Percentiles rank a stretch among this genome's conserved stretches.
Evolutionary conservation across 192 early-diverging fungal species (phyloP).

Genomic region (Chytriomyces hyalinus): DNA sequence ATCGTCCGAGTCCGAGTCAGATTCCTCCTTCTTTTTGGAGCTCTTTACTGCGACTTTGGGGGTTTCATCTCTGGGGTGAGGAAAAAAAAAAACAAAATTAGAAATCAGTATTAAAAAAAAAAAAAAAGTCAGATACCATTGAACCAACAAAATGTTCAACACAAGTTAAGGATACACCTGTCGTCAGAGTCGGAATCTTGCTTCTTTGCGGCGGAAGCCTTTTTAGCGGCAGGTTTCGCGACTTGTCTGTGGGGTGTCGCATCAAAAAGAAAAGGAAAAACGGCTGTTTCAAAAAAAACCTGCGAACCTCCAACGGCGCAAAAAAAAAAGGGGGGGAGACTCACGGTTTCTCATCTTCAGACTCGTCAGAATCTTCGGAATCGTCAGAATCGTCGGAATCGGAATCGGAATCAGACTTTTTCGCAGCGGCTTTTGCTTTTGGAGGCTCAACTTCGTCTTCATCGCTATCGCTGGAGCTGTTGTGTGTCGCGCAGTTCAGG

Average conservation of each 20-base stretch:
- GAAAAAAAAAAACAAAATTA: not conserved
- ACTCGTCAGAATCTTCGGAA: constrained; percentile 31
- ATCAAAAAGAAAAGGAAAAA: no score
- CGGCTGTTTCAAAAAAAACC: no score
- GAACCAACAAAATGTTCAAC: no score
- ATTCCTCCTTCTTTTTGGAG: constrained; percentile 24
- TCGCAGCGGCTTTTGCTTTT: not conserved
- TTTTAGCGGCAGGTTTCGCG: not conserved
- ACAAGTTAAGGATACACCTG: no score
- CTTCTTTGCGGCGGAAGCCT: not conserved
- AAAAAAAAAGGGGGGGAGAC: no score
- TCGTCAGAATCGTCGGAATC: not conserved
- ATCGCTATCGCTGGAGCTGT: constrained; percentile 2
- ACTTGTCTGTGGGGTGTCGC: no score
- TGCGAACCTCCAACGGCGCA: not conserved
- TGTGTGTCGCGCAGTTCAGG: not conserved
- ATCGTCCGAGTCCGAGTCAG: constrained; percentile 15
- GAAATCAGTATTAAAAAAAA: not conserved
- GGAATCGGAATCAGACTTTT: not conserved
- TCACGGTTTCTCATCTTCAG: constrained; percentile 19
- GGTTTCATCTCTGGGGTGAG: not conserved
- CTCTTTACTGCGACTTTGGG: constrained; percentile 6
- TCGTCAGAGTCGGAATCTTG: constrained; percentile 72
- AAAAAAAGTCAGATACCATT: no score
- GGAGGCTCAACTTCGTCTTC: not conserved